Evolutionary conservation across 768 basidiomycete genomes (phyloP), one percentile per base, ranked within the genome.

Genomic region (Termitomyces sp.): DNA sequence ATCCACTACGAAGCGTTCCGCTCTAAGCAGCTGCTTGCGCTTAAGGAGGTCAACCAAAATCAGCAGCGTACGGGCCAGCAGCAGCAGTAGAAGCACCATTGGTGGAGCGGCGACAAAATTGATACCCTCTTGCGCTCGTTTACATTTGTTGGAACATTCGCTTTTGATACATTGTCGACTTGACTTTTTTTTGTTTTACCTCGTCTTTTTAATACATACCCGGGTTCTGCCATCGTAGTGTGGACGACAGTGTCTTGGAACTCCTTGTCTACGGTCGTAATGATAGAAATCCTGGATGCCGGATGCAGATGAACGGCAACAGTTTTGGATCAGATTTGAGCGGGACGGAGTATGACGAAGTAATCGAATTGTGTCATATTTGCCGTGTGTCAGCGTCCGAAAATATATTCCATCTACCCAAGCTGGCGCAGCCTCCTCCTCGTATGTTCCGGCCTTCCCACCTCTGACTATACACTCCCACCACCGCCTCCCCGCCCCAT

Each of bases 1-100:
- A 97, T 96, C 72, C 96, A 99, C 77, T 99, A 98, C 72, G 96
- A 99, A 79, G 94, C 95, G 9, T 99, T 99, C 93, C 87, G 96
- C 63, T 96, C 94, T 66, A 98, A 98, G 79, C 96, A 99, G 78
- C 76, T 98, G 64, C 81, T 98, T 47, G 96, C 96, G 14, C 84
- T 98, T 67, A 98, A 98, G 82, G 96, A 98, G 76, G 91, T 50
- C 3, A 50, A 50, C 49, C 49, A 50, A 34, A 50, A 36, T 32
- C 49, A 50, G 33, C 82, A 85, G 71, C 82, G 84, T 62, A 87
- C 87, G 49, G 71, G 80, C 53, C 58, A 68, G 55, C 74, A 76
- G 59, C 72, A 72, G 7, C n/a, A 20, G 34, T 53, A 52, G 32
- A 24, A 12, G 22, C 43, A 22, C 30, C 22, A n/a, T 56, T 44